Percentiles rank a stretch among this genome's conserved stretches.
Evolutionary conservation across 331 rosid species (phyloP).

Genomic region (Cucumis variabilis): DNA sequence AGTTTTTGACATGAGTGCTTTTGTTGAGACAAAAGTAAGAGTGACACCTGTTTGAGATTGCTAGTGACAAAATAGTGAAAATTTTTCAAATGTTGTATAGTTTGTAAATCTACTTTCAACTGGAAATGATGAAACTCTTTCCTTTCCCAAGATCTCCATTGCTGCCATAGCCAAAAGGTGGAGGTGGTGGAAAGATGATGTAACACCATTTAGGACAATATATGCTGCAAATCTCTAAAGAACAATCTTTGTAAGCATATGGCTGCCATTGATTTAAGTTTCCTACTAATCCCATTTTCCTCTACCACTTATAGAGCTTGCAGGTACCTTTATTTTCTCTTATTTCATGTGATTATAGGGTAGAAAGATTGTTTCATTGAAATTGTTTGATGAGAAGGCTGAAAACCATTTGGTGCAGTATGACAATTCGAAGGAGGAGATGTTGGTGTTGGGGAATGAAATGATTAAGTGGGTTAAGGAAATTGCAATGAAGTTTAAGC

Average conservation of each 20-base stretch:
- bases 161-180: slow-evolving; percentile 42
- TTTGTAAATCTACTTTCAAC: slow-evolving; percentile 23
- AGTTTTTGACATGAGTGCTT: too few species aligned
- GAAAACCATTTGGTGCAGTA: slow-evolving; percentile 68
- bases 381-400: slow-evolving; percentile 37
- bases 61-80: too few species aligned
- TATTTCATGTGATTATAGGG: slow-evolving; percentile 20
- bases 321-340: background rate
- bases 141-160: slow-evolving; percentile 37
- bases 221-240: slow-evolving; percentile 74
- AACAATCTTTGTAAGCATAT: slow-evolving; percentile 46
- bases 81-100: too few species aligned
- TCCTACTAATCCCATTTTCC: slow-evolving; percentile 49
- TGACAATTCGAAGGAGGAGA: slow-evolving; percentile 80
- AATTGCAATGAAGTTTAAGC: slow-evolving; percentile 47
- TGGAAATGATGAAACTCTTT: slow-evolving; percentile 29
- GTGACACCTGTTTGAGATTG: too few species aligned
- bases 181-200: slow-evolving; percentile 72
- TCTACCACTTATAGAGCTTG: slow-evolving; percentile 36
- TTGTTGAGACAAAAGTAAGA: too few species aligned
- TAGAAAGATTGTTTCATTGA: too few species aligned
- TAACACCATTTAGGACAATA: slow-evolving; percentile 88
- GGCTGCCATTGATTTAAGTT: slow-evolving; percentile 59
- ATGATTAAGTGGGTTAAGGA: slow-evolving; percentile 69
- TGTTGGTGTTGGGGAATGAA: slow-evolving; percentile 62